Evolutionary conservation across 768 basidiomycete genomes (phyloP), one percentile per base, ranked within the genome.

Genomic region (Mycena galopus): DNA sequence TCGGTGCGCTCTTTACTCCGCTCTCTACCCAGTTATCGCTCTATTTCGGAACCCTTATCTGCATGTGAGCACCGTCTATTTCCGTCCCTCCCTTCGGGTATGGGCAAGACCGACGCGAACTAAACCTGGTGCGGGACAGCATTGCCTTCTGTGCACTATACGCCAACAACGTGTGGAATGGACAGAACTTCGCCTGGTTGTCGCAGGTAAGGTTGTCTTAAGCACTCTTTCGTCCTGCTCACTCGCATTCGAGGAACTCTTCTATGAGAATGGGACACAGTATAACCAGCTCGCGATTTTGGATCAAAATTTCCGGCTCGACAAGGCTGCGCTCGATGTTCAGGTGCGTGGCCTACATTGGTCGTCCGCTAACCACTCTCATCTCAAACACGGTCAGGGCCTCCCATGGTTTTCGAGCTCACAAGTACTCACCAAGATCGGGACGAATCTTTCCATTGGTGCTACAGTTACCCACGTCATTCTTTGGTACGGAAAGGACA

Each of bases 161-260:
- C 44, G 79, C 84, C 12, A 83, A 79, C 63, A 90, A 92, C 67
- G 80, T 87, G 12, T 92, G 90, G 91, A 77, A 87, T 47, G 86
- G 86, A 1, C 86, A 89, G 75, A 86, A 82, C 76, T 90, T 92
- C 82, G 90, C 91, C 2, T 90, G 90, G 81, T 78, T 89, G 10
- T 87, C 87, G 5, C 89, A 89, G n/a, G n/a, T n/a, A n/a, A n/a
- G n/a, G n/a, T n/a, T n/a, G n/a, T n/a, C n/a, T n/a, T n/a, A n/a
- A n/a, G n/a, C n/a, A n/a, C n/a, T n/a, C n/a, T n/a, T n/a, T n/a
- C n/a, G n/a, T n/a, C n/a, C n/a, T n/a, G n/a, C n/a, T n/a, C n/a
- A n/a, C n/a, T n/a, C n/a, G n/a, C n/a, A n/a, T n/a, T n/a, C n/a
- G n/a, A n/a, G 72, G 78, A 81, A 3, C 76, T 90, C 19, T 90